Conservation (phyloP, 768 basidiomycete genomes). For the Roridomyces roridus region DNA sequence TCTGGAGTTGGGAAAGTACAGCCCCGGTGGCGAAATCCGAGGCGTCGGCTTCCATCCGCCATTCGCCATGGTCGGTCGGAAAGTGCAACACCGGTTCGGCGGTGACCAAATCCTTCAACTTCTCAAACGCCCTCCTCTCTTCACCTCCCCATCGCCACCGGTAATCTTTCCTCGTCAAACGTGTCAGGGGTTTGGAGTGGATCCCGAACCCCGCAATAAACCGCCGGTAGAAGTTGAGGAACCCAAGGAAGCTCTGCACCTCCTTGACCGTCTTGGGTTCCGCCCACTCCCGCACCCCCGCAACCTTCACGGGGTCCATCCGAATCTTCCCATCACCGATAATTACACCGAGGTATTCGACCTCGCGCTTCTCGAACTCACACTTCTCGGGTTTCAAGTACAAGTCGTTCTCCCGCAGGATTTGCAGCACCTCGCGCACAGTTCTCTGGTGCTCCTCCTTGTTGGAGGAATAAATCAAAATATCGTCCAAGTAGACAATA, state of each 20-base stretch:
- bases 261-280: constrained; percentile 10
- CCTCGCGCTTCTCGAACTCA: too few species aligned
- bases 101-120: too few species aligned
- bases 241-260: too few species aligned
- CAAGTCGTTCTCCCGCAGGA: too few species aligned
- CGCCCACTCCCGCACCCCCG: constrained; percentile 5
- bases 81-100: constrained; percentile 4
- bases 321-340: constrained; percentile 16
- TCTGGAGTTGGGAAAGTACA: too few species aligned
- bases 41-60: neutral
- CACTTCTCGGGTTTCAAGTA: too few species aligned
- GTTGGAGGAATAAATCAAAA: too few species aligned
- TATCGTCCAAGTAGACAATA: too few species aligned
- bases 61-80: neutral
- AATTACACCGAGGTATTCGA: too few species aligned
- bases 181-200: neutral
- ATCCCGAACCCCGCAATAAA: constrained; percentile 28
- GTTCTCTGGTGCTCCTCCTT: too few species aligned
- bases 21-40: too few species aligned
- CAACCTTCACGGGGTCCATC: constrained; percentile 42
- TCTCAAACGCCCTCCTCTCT: neutral
- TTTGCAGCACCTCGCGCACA: too few species aligned
- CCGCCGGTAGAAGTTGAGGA: constrained; percentile 25
- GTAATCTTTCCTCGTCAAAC: neutral
- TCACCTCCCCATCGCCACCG: neutral